A percentile compares a stretch with the other conserved stretches of the same genome.
Evolutionary conservation across 345 rosid species (phyloP).

Genomic region (Bretschneidera sinensis): DNA sequence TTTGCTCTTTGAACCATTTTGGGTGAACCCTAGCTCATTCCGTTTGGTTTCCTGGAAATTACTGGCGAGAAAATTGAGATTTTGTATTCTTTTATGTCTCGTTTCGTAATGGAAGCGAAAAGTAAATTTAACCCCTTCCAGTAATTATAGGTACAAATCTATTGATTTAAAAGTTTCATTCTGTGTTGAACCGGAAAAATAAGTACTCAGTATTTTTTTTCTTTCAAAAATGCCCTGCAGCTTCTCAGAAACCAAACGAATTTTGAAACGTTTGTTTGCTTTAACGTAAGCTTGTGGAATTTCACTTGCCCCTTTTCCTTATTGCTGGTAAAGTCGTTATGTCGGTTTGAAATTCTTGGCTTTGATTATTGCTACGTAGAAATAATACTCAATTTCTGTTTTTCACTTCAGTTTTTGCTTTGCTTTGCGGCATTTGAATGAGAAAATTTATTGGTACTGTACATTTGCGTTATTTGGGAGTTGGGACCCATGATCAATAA

Average conservation of each 20-base stretch:
- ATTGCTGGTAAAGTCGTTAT: background rate
- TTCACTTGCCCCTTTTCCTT: background rate
- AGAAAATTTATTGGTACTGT: no score
- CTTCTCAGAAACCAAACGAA: no score
- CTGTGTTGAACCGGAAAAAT: background rate
- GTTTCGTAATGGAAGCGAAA: background rate
- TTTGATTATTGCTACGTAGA: background rate
- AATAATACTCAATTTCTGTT: no score
- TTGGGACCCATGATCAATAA: no score
- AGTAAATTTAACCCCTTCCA: background rate
- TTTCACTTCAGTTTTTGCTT: no score
- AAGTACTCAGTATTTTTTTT: no score
- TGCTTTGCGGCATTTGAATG: no score
- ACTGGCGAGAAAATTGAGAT: background rate
- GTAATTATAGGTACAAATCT: background rate
- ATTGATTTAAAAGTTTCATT: no score
- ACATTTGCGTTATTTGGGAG: no score
- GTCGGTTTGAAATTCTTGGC: background rate
- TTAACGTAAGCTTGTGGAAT: background rate
- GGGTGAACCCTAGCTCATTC: slow-evolving; percentile 13
- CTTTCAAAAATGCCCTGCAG: background rate
- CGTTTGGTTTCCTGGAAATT: slow-evolving; percentile 12
- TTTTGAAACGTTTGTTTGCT: background rate
- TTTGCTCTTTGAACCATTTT: background rate
- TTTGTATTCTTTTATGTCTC: background rate